These are phyloP conservation scores for Coriaria nepalensis DNA, from an alignment of 306 rosid species.

Conservation along the genomic window DNA sequence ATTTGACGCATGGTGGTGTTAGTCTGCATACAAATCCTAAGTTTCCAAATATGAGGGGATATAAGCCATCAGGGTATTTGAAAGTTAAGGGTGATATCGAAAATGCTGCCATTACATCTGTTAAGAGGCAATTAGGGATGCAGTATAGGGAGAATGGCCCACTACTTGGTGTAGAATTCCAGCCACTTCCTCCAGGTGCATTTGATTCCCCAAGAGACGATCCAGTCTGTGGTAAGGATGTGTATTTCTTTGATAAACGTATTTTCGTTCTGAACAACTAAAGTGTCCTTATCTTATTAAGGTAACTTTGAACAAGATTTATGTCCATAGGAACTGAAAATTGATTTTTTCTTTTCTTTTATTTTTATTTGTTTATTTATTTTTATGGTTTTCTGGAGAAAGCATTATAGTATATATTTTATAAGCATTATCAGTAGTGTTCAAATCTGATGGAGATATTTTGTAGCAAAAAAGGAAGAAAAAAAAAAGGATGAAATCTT, in stretches of 20 bases:
- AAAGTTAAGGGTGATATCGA: constrained; percentile 92
- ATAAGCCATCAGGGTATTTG: constrained; percentile 90
- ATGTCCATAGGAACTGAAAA: too few species aligned
- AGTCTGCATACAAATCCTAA: constrained; percentile 50
- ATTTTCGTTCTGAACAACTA: not conserved
- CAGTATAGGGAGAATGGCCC: constrained; percentile 80
- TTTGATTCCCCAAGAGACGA: constrained; percentile 51
- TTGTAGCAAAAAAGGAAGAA: too few species aligned
- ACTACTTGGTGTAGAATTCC: constrained; percentile 68
- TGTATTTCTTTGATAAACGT: not conserved
- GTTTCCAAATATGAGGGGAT: constrained; percentile 31
- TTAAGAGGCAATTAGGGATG: constrained; percentile 83
- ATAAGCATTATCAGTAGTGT: too few species aligned
- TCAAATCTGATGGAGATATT: too few species aligned
- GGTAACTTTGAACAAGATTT: too few species aligned
- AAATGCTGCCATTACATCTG: constrained; percentile 95
- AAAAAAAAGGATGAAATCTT: too few species aligned
- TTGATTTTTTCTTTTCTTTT: too few species aligned
- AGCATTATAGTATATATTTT: too few species aligned
- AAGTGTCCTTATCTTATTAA: too few species aligned
- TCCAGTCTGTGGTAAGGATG: constrained; percentile 45
- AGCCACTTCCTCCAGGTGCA: constrained; percentile 87
- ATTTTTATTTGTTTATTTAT: too few species aligned
- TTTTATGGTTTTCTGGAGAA: too few species aligned
- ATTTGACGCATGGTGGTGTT: constrained; percentile 35